phyloP scores from a whole-genome alignment of 106 monocot genomes.

The Acanthochlamys bracteata region DNA sequence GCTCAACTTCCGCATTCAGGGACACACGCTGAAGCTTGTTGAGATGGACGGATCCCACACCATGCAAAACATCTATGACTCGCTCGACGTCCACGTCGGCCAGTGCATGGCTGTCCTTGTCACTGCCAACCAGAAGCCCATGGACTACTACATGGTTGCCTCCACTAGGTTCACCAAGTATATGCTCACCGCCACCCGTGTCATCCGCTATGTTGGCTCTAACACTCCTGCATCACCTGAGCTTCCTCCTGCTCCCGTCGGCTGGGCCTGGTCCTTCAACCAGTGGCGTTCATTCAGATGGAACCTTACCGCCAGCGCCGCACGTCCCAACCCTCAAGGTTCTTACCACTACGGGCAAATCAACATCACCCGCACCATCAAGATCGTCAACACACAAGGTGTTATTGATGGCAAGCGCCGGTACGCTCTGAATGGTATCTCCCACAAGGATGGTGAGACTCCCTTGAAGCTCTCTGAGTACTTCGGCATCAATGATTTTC shows the following conservation, averaged over 20 bases:
- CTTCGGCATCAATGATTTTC: slow-evolving; percentile 21
- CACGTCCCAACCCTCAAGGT: slow-evolving; percentile 34
- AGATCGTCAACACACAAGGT: slow-evolving; percentile 5
- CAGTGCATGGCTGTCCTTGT: slow-evolving; percentile 32
- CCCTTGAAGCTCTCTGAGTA: slow-evolving; percentile 27
- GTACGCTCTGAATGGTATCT: slow-evolving; percentile 20
- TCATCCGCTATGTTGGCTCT: slow-evolving; percentile 23
- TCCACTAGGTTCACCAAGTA: slow-evolving; percentile 27
- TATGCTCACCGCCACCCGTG: slow-evolving; percentile 7
- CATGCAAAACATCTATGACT: slow-evolving; percentile 40
- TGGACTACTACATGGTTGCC: slow-evolving; percentile 34
- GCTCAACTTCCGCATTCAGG: slow-evolving; percentile 55
- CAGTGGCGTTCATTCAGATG: slow-evolving; percentile 41
- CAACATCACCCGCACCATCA: slow-evolving; percentile 39
- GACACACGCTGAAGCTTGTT: slow-evolving; percentile 41
- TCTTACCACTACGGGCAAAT: slow-evolving; percentile 37
- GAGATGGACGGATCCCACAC: slow-evolving; percentile 72
- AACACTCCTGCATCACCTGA: slow-evolving; percentile 12
- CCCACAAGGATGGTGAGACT: slow-evolving; percentile 11
- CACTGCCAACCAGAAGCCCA: slow-evolving; percentile 22
- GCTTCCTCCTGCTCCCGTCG: slow-evolving; percentile 20
- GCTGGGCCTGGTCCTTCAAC: slow-evolving; percentile 40
- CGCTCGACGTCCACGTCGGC: slow-evolving; percentile 32
- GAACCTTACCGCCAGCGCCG: slow-evolving; percentile 41
- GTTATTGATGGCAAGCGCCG: slow-evolving; percentile 18